Conservation (phyloP, 441 rosid genomes). For the Gossypium gossypioides region DNA sequence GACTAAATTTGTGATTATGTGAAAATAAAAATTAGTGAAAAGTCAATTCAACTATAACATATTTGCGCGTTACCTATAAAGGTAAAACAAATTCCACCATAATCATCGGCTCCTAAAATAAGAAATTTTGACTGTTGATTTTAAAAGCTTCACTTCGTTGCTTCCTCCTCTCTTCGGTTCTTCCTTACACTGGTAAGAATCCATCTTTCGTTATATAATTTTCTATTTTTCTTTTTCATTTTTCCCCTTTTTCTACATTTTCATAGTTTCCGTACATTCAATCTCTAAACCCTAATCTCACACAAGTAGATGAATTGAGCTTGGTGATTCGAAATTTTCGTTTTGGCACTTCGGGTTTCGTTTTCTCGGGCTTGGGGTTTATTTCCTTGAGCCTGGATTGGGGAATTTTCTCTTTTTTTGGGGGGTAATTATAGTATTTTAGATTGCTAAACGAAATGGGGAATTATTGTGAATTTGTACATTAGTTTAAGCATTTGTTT, state of each 20-base stretch:
- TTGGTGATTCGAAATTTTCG: not conserved
- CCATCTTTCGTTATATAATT: not conserved
- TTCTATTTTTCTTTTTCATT: not conserved
- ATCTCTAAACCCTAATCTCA: not conserved
- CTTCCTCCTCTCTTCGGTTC: conserved; percentile 19
- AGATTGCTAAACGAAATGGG: not conserved
- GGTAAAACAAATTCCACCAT: not conserved
- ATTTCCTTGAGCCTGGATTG: not conserved
- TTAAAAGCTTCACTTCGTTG: conserved; percentile 10
- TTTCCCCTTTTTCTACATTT: not conserved
- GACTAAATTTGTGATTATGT: too few relatives aligned
- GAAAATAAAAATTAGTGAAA: not conserved
- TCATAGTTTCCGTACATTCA: not conserved
- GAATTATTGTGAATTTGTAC: not conserved
- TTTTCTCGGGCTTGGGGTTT: not conserved
- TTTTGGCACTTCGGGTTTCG: not conserved
- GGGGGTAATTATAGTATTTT: not conserved
- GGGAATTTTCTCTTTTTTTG: not conserved
- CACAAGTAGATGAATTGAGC: conserved; percentile 2
- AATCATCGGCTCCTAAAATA: not conserved
- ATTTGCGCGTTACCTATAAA: not conserved
- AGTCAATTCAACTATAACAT: not conserved
- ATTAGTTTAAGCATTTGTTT: not conserved
- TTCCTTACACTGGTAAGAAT: conserved; percentile 21
- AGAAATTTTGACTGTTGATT: not conserved